Evolutionary conservation across 2,329 filamentous ascomycete species (phyloP), one percentile per base, ranked within the genome.

Genomic region (Penicillium sp.): DNA sequence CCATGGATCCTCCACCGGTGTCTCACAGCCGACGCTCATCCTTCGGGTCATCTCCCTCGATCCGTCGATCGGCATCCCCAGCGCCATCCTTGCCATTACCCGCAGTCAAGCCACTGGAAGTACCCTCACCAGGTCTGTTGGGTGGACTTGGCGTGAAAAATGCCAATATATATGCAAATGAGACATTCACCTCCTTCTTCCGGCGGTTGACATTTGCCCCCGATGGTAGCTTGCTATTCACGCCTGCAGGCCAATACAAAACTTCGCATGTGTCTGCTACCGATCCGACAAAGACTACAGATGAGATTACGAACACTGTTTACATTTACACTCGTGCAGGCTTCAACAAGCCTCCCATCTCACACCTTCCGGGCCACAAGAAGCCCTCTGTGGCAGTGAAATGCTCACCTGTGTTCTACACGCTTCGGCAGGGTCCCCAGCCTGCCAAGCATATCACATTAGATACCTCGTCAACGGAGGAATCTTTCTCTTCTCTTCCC

Each of bases 301-400:
- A 93, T 59, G 91, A 98, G 58, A 79, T 96, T 45, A 89, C 87
- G 61, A 98, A 98, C 65, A 98, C 93, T 0, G 93, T 98, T 21
- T 98, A 98, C 70, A 93, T 98, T 46, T 98, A 98, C 69, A 96
- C 91, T 0, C 79, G 93, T 60, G 93, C 90, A 26, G 93, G 93
- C 21, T 88, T 98, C 64, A 97, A 96, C 72, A 96, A 94, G 67
- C 89, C 93, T 1, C 93, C 93, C 2, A 87, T 97, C 50, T 89
- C 91, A 6, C 93, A 97, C 69, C 77, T 98, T 6, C 93, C 93
- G 0, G 93, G 93, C 2, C 91, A 97, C 70, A 98, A 96, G 75
- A 98, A 98, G 69, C 93, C 93, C 0, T 97, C 93, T 0, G 88
- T 98, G 10, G 93, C 90, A 1, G 88, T 98, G 52, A 88, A 88